Base-by-base conservation (phyloP, 1,139 yeast genomes). In the Protomyces lactucae-debilis region DNA sequence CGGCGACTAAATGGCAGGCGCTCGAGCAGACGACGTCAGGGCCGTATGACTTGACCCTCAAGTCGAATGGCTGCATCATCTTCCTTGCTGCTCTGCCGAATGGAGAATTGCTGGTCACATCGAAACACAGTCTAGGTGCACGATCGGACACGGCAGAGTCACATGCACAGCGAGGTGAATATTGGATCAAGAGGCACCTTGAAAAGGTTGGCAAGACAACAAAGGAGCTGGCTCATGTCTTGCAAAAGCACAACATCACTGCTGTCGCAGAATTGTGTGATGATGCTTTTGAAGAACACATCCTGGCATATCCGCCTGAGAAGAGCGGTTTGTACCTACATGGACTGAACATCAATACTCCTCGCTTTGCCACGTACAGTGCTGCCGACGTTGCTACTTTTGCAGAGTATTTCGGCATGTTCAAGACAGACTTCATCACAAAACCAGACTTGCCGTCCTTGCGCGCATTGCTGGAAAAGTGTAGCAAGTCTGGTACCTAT, bases 241-340 rank as follows among this genome's bases (percentile, higher is more conserved):
- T 95, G 21, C 79, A 80, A 70, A 71, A 75, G 1, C 70, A 79
- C 68, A 83, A 85, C 67, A 73, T 84, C 36, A 95, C 99, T 0
- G 96, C 96, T 0, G 96, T 91, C 0, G 92, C 95, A 0, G 99
- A 93, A 74, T 81, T 85, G 56, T 95, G 99, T 75, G 97, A 95
- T 73, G 99, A 95, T 72, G 77, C 77, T 0, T 95, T 95, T 75
- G 99, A 95, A 73, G 99, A 95, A 74, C 99, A 95, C 74, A 90
- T 95, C 12, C 78, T 95, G 64, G 87, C 86, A 61, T 95, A 95
- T 71, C 74, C 81, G 1, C 79, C 77, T 3, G 85, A 85, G 0
- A 77, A 78, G 16, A 84, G 96, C 0, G 99, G 99, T 0, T 78
- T 95, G 14, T 95, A 93, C 70, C 74, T 95, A 23, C 99, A 93